These are phyloP conservation scores for Gastrolobium villosum DNA, from an alignment of 306 rosid species.

Conservation along the genomic window DNA sequence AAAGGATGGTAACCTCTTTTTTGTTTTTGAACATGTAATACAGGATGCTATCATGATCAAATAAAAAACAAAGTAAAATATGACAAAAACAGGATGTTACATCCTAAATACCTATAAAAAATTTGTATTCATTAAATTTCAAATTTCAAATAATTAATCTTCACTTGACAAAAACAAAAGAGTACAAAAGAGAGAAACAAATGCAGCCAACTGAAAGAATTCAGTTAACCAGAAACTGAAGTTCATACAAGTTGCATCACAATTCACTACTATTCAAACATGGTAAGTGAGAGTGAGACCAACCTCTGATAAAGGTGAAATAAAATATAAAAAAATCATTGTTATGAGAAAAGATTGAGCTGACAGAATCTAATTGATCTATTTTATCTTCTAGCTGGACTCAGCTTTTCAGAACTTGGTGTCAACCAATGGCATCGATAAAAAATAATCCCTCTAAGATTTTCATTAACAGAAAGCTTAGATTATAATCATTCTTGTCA, in stretches of 20 bases:
- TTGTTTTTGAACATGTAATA: not conserved
- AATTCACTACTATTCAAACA: conserved; percentile 38
- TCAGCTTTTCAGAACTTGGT: conserved; percentile 65
- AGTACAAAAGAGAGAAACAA: conserved; percentile 6
- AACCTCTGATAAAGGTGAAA: conserved; percentile 48
- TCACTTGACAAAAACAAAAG: conserved; percentile 12
- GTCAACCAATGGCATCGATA: conserved; percentile 64
- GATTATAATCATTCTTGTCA: conserved; percentile 61
- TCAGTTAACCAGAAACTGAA: conserved; percentile 35
- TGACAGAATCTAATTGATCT: conserved; percentile 60
- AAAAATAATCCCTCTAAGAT: conserved; percentile 63
- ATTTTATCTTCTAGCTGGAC: conserved; percentile 72
- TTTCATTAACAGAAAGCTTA: conserved; percentile 61
- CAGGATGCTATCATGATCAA: conserved; percentile 4
- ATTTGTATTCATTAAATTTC: not conserved
- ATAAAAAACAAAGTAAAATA: conserved; percentile 34
- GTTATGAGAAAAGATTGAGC: conserved; percentile 49
- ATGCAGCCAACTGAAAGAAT: conserved; percentile 28
- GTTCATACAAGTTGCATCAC: conserved; percentile 46
- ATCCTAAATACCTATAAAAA: conserved; percentile 26
- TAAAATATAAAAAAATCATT: conserved; percentile 40
- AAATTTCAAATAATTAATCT: not conserved
- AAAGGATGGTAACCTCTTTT: not conserved
- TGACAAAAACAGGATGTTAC: conserved; percentile 36
- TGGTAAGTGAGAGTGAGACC: conserved; percentile 47